Conservation (phyloP, 1,139 yeast genomes). For the Geotrichum bryndzae region DNA sequence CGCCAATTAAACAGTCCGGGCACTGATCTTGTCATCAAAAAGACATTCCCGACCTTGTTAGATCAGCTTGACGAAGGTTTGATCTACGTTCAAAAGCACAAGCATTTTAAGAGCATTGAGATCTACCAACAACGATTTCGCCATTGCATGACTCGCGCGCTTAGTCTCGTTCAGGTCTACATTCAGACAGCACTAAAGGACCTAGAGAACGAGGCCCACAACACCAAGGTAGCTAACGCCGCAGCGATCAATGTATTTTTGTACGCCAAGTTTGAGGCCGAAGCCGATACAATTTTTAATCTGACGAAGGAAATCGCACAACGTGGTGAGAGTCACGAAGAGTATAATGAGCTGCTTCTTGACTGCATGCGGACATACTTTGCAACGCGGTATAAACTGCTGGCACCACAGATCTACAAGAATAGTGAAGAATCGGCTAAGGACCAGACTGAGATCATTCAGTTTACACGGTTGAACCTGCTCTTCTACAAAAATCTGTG, state of each 20-base stretch:
- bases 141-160: conserved; percentile 78
- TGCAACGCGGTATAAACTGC: conserved; percentile 45
- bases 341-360: conserved; percentile 58
- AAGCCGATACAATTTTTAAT: conserved; percentile 40
- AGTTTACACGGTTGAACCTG: conserved; percentile 27
- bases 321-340: conserved; percentile 47
- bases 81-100: conserved; percentile 43
- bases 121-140: conserved; percentile 66
- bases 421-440: conserved; percentile 25
- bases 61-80: conserved; percentile 56
- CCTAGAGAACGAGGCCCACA: conserved; percentile 42
- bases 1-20: conserved; percentile 66
- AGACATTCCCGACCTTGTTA: conserved; percentile 50
- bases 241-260: conserved; percentile 49
- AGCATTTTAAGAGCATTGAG: conserved; percentile 63
- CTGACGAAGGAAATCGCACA: conserved; percentile 47
- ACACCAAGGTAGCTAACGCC: conserved; percentile 30
- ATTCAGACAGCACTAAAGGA: conserved; percentile 50
- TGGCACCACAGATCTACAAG: conserved; percentile 41
- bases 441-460: conserved; percentile 27
- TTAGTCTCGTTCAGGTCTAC: conserved; percentile 68
- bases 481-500: conserved; percentile 48
- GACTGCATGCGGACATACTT: conserved; percentile 66
- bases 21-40: conserved; percentile 53
- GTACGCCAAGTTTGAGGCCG: conserved; percentile 56